Evolutionary conservation across 306 rosid species (phyloP).

Genomic region (Dryas drummondii): DNA sequence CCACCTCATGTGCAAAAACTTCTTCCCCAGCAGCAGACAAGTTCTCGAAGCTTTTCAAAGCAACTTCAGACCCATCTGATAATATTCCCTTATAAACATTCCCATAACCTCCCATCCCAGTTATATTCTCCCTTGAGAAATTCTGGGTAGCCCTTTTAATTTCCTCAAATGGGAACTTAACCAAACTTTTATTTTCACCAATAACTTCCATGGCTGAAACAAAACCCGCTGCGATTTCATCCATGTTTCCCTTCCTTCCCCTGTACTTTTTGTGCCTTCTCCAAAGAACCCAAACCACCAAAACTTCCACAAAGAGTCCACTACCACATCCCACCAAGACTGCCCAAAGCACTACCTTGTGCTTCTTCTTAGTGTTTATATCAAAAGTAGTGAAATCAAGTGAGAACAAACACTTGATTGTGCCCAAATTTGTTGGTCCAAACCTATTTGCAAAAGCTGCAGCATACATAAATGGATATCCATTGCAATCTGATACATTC

Average conservation of each 20-base stretch:
- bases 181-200: constrained; percentile 5
- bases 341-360: constrained; percentile 5
- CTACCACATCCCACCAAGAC: not conserved
- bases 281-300: constrained; percentile 22
- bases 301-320: constrained; percentile 14
- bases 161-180: constrained; percentile 23
- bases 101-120: constrained; percentile 29
- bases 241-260: not conserved
- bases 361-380: too few relatives aligned
- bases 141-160: constrained; percentile 21
- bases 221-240: not conserved
- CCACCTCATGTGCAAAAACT: constrained; percentile 23
- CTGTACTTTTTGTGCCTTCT: constrained; percentile 2
- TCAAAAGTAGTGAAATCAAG: constrained; percentile 11
- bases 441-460: constrained; percentile 31
- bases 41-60: constrained; percentile 36
- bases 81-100: constrained; percentile 32
- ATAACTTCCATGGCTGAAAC: not conserved
- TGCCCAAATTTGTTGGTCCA: constrained; percentile 24
- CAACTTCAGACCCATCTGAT: constrained; percentile 31
- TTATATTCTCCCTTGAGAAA: constrained; percentile 29
- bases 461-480: constrained; percentile 31
- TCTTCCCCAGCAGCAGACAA: constrained; percentile 22
- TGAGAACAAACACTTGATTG: constrained; percentile 29
- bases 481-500: constrained; percentile 10